These are phyloP conservation scores for Euphorbia corollata DNA, from an alignment of 441 rosid species.

Conservation along the genomic window DNA sequence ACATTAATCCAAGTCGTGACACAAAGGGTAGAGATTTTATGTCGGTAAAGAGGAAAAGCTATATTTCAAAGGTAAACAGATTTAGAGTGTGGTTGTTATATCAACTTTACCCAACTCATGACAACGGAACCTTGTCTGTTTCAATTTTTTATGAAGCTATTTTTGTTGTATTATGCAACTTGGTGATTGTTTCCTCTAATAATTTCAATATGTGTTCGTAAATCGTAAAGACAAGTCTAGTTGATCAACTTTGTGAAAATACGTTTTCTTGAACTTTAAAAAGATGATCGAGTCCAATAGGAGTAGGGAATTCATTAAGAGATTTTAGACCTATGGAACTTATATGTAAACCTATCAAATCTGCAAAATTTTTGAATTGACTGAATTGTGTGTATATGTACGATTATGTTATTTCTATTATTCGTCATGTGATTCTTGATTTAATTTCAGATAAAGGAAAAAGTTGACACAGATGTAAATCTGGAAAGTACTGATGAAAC, in stretches of 20 bases:
- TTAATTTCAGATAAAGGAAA: slow-evolving; percentile 30
- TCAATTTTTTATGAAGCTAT: not conserved
- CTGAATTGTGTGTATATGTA: not conserved
- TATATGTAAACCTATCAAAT: not conserved
- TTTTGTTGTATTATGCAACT: not conserved
- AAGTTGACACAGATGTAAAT: slow-evolving; percentile 42
- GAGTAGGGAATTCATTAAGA: not conserved
- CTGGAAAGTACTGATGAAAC: slow-evolving; percentile 33
- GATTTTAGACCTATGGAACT: not conserved
- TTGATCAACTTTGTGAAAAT: not conserved
- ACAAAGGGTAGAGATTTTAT: slow-evolving; percentile 34
- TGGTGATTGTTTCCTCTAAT: not conserved
- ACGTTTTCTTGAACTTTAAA: not conserved
- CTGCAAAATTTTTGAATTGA: slow-evolving; percentile 9
- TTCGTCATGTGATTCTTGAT: not conserved
- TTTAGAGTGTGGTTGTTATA: not conserved
- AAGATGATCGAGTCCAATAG: not conserved
- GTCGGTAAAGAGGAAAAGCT: slow-evolving; percentile 37
- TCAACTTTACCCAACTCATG: not conserved
- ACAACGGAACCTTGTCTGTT: not conserved
- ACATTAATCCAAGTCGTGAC: slow-evolving; percentile 48
- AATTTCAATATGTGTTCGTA: not conserved
- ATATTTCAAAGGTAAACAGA: slow-evolving; percentile 44
- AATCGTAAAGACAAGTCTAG: not conserved
- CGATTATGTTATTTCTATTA: slow-evolving; percentile 5